Conservation (phyloP, 768 basidiomycete species). For the Mycena crocata region DNA sequence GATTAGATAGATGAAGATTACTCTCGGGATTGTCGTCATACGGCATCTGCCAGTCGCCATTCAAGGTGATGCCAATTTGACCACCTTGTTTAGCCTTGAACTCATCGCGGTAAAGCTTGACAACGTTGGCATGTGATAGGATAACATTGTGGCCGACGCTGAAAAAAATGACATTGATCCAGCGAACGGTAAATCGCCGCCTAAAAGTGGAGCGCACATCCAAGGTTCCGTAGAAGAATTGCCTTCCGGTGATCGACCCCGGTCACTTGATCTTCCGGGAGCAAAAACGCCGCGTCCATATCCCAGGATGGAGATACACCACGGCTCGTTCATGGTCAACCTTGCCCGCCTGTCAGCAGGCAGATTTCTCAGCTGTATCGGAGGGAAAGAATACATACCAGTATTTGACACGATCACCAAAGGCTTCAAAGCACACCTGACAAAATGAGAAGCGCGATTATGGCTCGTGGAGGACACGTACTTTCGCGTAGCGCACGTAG, state of each 20-base stretch:
- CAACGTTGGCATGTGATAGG: slow-evolving; percentile 75
- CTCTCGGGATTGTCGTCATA: slow-evolving; percentile 77
- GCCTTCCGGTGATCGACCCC: slow-evolving; percentile 67
- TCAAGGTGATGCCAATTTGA: slow-evolving; percentile 82
- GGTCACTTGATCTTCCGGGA: slow-evolving; percentile 76
- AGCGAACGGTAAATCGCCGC: slow-evolving; percentile 31
- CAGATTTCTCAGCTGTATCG: slow-evolving; percentile 22
- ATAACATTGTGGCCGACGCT: slow-evolving; percentile 78
- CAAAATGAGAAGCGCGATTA: neutral
- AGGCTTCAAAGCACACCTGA: slow-evolving; percentile 78
- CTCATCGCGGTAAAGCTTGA: slow-evolving; percentile 73
- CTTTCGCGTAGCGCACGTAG: slow-evolving; percentile 68
- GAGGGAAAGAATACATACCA: slow-evolving; percentile 63
- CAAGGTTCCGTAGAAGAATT: slow-evolving; percentile 76
- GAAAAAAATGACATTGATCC: slow-evolving; percentile 15
- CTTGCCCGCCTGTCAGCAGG: slow-evolving; percentile 42
- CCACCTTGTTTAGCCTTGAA: slow-evolving; percentile 75
- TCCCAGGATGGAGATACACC: slow-evolving; percentile 78
- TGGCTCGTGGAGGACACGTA: slow-evolving; percentile 38
- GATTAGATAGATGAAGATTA: slow-evolving; percentile 40
- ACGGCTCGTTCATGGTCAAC: slow-evolving; percentile 84
- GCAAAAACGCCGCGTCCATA: slow-evolving; percentile 79
- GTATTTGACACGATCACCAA: slow-evolving; percentile 81
- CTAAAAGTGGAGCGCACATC: slow-evolving; percentile 59
- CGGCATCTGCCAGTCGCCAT: slow-evolving; percentile 81